These are phyloP conservation scores for Tricholoma sp. DNA, from an alignment of 768 basidiomycete species.

Conservation along the genomic window DNA sequence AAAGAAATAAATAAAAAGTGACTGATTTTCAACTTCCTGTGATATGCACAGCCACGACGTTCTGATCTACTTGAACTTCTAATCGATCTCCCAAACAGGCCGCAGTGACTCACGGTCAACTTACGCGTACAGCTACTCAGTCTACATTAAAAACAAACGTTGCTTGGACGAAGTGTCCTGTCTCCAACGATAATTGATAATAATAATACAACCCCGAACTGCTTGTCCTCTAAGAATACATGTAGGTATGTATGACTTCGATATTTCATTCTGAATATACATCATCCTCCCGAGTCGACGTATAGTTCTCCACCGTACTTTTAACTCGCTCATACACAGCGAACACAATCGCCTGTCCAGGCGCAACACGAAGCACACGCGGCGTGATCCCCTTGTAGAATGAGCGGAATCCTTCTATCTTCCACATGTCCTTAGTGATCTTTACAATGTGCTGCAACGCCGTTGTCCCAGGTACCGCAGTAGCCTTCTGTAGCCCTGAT, in stretches of 20 bases:
- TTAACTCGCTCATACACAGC: slow-evolving; percentile 94
- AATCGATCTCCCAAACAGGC: too few relatives aligned
- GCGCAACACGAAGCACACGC: slow-evolving; percentile 91
- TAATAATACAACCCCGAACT: too few relatives aligned
- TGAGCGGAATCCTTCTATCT: slow-evolving; percentile 76
- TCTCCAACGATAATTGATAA: too few relatives aligned
- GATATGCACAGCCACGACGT: too few relatives aligned
- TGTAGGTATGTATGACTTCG: not conserved
- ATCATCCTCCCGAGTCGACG: slow-evolving; percentile 52
- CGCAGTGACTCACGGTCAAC: too few relatives aligned
- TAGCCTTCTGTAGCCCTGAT: slow-evolving; percentile 79
- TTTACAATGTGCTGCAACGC: slow-evolving; percentile 74
- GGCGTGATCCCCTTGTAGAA: slow-evolving; percentile 99
- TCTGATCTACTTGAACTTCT: too few relatives aligned
- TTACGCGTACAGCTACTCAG: too few relatives aligned
- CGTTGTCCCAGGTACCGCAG: slow-evolving; percentile 64
- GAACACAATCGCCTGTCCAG: slow-evolving; percentile 95
- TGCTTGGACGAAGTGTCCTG: too few relatives aligned
- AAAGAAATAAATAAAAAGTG: too few relatives aligned
- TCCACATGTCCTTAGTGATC: slow-evolving; percentile 93
- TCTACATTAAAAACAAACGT: too few relatives aligned
- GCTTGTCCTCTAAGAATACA: too few relatives aligned
- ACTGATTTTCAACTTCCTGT: too few relatives aligned
- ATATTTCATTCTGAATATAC: slow-evolving; percentile 55
- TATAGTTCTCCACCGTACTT: slow-evolving; percentile 62